These are phyloP conservation scores for Candida easanensis DNA, from an alignment of 805 yeast species.

Conservation along the genomic window DNA sequence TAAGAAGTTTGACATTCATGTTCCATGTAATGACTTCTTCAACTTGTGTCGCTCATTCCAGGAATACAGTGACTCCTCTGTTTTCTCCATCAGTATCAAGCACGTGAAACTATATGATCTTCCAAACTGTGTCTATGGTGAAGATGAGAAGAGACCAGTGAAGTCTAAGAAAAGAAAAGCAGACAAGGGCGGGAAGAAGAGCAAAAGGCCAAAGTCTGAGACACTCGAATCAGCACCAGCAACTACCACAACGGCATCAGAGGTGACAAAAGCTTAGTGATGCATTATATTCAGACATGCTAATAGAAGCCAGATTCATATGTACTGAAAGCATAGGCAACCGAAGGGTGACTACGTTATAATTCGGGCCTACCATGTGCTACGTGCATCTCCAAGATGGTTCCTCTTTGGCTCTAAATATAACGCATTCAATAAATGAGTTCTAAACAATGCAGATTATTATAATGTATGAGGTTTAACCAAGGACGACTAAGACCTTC, in stretches of 20 bases:
- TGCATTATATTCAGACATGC: too few species aligned
- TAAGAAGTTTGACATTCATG: constrained; percentile 75
- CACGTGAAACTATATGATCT: constrained; percentile 76
- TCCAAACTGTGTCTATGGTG: constrained; percentile 79
- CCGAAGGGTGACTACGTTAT: too few species aligned
- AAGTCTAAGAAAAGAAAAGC: constrained; percentile 57
- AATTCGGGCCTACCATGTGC: too few species aligned
- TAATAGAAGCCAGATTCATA: too few species aligned
- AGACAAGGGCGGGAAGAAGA: constrained; percentile 34
- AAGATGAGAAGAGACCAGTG: constrained; percentile 74
- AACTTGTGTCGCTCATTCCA: constrained; percentile 74
- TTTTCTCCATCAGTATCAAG: constrained; percentile 56
- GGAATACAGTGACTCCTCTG: constrained; percentile 58
- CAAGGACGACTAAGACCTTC: constrained; percentile 59
- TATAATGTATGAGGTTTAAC: too few species aligned
- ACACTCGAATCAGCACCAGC: constrained; percentile 6
- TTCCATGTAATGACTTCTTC: constrained; percentile 88
- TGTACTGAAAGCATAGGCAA: too few species aligned
- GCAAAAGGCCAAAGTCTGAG: constrained; percentile 35
- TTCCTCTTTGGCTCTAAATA: too few species aligned
- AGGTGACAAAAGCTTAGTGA: constrained; percentile 2
- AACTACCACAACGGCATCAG: constrained; percentile 1
- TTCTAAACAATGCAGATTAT: not conserved
- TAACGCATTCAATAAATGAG: not conserved
- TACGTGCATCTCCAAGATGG: too few species aligned